These are phyloP conservation scores for Rhodofomes roseus DNA, from an alignment of 1,284 basidiomycete genomes.

Conservation along the genomic window DNA sequence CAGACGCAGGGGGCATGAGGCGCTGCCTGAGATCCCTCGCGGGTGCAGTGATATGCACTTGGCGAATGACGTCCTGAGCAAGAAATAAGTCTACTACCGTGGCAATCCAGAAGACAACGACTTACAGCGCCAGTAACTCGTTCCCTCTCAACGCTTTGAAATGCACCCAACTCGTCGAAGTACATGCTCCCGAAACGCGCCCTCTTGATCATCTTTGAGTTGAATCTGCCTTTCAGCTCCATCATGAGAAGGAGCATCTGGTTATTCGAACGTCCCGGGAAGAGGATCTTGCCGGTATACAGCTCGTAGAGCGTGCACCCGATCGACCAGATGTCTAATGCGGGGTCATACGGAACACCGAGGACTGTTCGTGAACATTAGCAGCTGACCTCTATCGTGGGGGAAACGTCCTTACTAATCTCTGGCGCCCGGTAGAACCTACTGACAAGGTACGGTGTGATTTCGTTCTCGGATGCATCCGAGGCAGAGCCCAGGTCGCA, in stretches of 20 bases:
- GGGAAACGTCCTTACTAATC: constrained; percentile 71
- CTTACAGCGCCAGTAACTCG: constrained; percentile 79
- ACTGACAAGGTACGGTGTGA: constrained; percentile 97
- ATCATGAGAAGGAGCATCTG: constrained; percentile 97
- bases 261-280: constrained; percentile 96
- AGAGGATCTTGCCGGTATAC: constrained; percentile 97
- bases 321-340: constrained; percentile 96
- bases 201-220: constrained; percentile 91
- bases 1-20: constrained; percentile 75
- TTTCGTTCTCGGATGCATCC: constrained; percentile 91
- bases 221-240: constrained; percentile 95
- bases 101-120: constrained; percentile 20
- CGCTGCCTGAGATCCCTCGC: constrained; percentile 77
- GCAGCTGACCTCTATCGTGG: background rate
- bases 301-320: constrained; percentile 98
- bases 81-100: constrained; percentile 13
- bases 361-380: constrained; percentile 58
- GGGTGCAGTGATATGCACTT: constrained; percentile 84
- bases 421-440: constrained; percentile 98
- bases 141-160: constrained; percentile 79
- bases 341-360: constrained; percentile 90
- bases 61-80: constrained; percentile 73
- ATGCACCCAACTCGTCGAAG: constrained; percentile 89
- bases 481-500: constrained; percentile 97
- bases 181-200: constrained; percentile 89